A percentile compares a stretch with the other conserved stretches of the same genome.
These are phyloP conservation scores for Alloascoidea hylecoeti DNA, from an alignment of 805 yeast genomes.

Conservation along the genomic window DNA sequence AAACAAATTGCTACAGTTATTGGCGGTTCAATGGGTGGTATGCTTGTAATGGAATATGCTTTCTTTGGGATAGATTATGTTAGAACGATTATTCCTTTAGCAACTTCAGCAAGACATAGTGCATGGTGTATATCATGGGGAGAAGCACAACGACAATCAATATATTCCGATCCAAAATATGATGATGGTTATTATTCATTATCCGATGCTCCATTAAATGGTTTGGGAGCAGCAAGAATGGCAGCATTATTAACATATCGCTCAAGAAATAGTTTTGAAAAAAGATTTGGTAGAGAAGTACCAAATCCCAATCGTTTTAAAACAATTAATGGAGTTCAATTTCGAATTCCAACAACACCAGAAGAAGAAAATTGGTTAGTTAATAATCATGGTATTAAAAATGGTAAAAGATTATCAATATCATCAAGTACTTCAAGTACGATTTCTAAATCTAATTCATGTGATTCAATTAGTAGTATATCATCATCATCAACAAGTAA, in stretches of 20 bases:
- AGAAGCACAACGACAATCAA: slow-evolving; percentile 94
- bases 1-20: slow-evolving; percentile 67
- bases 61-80: slow-evolving; percentile 59
- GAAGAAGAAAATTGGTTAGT: slow-evolving; percentile 69
- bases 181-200: slow-evolving; percentile 75
- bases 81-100: slow-evolving; percentile 61
- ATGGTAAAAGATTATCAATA: slow-evolving; percentile 12
- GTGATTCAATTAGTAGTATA: slow-evolving; percentile 1
- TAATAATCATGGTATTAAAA: slow-evolving; percentile 72
- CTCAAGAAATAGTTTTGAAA: slow-evolving; percentile 82
- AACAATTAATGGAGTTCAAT: slow-evolving; percentile 15
- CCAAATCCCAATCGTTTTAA: slow-evolving; percentile 34
- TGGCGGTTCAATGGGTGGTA: slow-evolving; percentile 99
- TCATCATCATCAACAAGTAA: neutral
- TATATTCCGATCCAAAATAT: slow-evolving; percentile 90
- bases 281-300: slow-evolving; percentile 75
- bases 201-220: slow-evolving; percentile 71
- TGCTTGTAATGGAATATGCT: slow-evolving; percentile 85
- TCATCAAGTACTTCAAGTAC: neutral
- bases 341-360: slow-evolving; percentile 21
- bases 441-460: neutral
- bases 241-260: slow-evolving; percentile 88
- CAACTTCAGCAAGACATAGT: slow-evolving; percentile 87
- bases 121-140: slow-evolving; percentile 99
- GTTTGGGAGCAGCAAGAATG: slow-evolving; percentile 96